Conservation (phyloP, 2,329 filamentous ascomycete species). For the Leptodontidium sp. region DNA sequence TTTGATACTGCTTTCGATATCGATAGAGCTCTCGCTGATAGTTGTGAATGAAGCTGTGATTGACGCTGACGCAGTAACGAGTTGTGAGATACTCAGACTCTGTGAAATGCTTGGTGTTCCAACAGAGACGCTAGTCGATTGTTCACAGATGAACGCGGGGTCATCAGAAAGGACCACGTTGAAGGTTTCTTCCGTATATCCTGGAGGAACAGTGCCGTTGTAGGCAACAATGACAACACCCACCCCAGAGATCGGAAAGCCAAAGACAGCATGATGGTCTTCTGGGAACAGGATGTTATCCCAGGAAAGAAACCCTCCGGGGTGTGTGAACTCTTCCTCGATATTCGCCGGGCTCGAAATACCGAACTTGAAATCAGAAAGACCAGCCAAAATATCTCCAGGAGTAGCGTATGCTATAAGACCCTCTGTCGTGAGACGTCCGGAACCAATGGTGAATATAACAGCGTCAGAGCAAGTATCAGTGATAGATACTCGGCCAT, state of each 20-base stretch:
- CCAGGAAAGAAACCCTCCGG: background rate
- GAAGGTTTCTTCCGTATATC: conserved; percentile 9
- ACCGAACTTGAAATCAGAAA: conserved; percentile 3
- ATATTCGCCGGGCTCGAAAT: background rate
- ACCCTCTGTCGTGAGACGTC: background rate
- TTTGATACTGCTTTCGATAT: background rate
- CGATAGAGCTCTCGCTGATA: background rate
- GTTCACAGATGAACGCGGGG: background rate
- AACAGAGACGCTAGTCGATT: background rate
- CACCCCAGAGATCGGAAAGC: background rate
- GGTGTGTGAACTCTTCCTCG: background rate
- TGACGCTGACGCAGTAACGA: background rate
- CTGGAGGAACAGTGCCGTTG: background rate
- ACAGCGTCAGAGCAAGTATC: conserved; percentile 9
- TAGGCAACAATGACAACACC: conserved; percentile 4
- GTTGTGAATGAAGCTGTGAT: background rate
- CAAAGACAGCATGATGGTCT: background rate
- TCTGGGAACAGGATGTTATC: background rate
- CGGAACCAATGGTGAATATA: conserved; percentile 11
- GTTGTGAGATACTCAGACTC: conserved; percentile 3
- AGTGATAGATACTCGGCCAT: conserved; percentile 6
- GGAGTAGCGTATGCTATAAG: conserved; percentile 13
- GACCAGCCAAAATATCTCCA: background rate
- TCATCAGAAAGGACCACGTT: background rate
- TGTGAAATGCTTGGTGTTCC: background rate